Base-by-base conservation (phyloP, 805 yeast genomes). In the Yarrowia sp. region DNA sequence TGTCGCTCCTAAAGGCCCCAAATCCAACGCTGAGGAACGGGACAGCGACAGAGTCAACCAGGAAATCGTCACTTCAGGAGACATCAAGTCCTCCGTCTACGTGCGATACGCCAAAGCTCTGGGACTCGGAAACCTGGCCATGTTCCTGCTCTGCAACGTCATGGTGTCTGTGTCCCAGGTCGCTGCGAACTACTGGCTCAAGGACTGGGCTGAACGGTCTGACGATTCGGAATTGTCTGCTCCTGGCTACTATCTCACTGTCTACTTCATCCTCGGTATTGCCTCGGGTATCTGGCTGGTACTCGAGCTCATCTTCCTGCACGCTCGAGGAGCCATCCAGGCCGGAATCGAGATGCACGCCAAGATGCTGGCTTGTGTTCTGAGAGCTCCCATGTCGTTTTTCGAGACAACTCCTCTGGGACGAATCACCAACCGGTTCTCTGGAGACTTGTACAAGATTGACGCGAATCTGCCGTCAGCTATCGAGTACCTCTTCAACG, bases 341-440 rank as follows among this genome's bases (percentile, higher is more conserved):
- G 75, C 74, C 14, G 69, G 75, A 1, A 68, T 56, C 26, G 63
- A 40, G 32, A 81, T 92, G 70, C 98, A 93, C 78, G 85, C 87
- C 71, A 78, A 79, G 19, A 92, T 93, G 97, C 87, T 92, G 4
- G 78, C 77, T 12, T 77, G 85, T 59, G 95, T 93, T 8, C 78
- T 93, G 70, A 83, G 92, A 71, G 94, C 97, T 0, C 98, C 98
- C 70, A 93, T 93, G 97, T 84, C 90, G 45, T 93, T 93, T 76
- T 93, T 93, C 75, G 98, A 93, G 78, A 91, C 97, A 0, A 93
- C 97, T 0, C 98, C 98, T 67, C 88, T 92, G 72, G 98, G 98
- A 41, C 85, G 98, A 78, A 86, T 93, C 69, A 83, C 92, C 76
- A 93, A 93, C 80, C 84, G 98, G 77, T 93, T 93, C 75, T 90